Percentiles rank a stretch among this genome's conserved stretches.
These are phyloP conservation scores for Diaporthe citriasiana DNA, from an alignment of 2,329 filamentous ascomycete genomes.

Conservation along the genomic window DNA sequence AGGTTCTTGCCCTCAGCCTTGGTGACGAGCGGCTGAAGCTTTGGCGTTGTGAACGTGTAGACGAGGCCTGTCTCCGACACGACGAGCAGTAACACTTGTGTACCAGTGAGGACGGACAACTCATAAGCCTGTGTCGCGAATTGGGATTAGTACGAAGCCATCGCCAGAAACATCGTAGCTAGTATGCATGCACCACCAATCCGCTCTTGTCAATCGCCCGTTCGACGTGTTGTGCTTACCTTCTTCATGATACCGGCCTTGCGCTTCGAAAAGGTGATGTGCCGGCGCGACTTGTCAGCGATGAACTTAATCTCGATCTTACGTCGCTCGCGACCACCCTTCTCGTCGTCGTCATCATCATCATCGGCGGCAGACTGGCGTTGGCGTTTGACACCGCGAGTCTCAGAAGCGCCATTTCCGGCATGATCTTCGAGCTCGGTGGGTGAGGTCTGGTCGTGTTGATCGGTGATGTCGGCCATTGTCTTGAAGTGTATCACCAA, in stretches of 20 bases:
- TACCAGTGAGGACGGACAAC: conserved; percentile 95
- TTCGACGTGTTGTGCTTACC: conserved; percentile 64
- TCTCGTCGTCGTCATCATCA: conserved; percentile 97
- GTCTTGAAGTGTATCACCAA: conserved; percentile 61
- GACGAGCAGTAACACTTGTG: conserved; percentile 95
- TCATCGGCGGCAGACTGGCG: conserved; percentile 89
- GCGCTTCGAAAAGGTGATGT: conserved; percentile 99
- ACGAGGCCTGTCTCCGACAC: conserved; percentile 97
- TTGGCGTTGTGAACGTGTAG: conserved; percentile 98
- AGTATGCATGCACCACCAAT: background rate
- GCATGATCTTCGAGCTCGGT: conserved; percentile 78
- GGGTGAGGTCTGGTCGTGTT: conserved; percentile 82
- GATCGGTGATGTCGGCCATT: conserved; percentile 86
- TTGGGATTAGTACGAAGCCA: conserved; percentile 36
- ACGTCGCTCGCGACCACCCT: conserved; percentile 95
- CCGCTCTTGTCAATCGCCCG: background rate
- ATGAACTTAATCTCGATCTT: conserved; percentile 99
- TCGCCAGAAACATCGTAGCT: background rate
- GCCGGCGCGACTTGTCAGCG: conserved; percentile 98
- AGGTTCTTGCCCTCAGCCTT: conserved; percentile 99
- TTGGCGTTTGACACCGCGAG: conserved; percentile 89
- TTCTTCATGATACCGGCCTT: conserved; percentile 99
- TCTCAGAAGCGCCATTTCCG: conserved; percentile 79
- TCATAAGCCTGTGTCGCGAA: conserved; percentile 80
- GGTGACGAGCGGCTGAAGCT: conserved; percentile 96